These are phyloP conservation scores for Myriangium duriaei DNA, from an alignment of 2,329 filamentous ascomycete species.

Conservation along the genomic window DNA sequence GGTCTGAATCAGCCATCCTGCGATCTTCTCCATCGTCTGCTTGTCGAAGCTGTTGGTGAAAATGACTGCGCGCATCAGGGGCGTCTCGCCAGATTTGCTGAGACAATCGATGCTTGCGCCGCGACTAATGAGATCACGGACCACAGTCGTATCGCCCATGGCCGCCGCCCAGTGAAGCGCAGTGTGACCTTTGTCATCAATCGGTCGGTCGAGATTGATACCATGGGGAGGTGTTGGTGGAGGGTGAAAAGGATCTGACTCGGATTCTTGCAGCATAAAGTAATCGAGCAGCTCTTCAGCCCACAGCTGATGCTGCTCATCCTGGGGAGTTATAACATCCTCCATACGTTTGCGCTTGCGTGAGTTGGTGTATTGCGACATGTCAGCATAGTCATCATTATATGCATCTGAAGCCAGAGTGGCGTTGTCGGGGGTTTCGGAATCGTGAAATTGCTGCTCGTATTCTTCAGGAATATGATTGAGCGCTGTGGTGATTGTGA, in stretches of 20 bases:
- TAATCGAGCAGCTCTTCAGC: constrained; percentile 91
- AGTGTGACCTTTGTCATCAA: constrained; percentile 85
- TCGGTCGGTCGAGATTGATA: constrained; percentile 82
- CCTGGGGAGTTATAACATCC: constrained; percentile 43
- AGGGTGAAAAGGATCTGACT: constrained; percentile 48
- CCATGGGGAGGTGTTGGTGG: constrained; percentile 71
- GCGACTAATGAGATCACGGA: constrained; percentile 73
- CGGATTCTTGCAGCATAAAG: constrained; percentile 59
- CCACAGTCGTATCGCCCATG: constrained; percentile 90
- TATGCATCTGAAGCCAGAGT: constrained; percentile 76
- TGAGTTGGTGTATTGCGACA: constrained; percentile 45
- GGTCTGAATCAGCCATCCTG: constrained; percentile 72
- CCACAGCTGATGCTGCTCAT: constrained; percentile 81
- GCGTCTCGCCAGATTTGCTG: constrained; percentile 59
- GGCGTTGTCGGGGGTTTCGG: constrained; percentile 71
- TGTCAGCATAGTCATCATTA: constrained; percentile 63
- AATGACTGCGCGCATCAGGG: constrained; percentile 83
- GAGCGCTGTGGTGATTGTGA: constrained; percentile 29
- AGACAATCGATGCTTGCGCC: constrained; percentile 61
- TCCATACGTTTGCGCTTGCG: constrained; percentile 71
- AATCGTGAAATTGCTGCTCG: constrained; percentile 54
- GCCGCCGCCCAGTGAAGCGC: constrained; percentile 94
- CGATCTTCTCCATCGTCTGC: constrained; percentile 72
- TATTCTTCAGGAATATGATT: constrained; percentile 44
- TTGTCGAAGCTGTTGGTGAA: constrained; percentile 98